Evolutionary conservation across 805 yeast genomes (phyloP).

Genomic region (Kazachstania kunashirensis): DNA sequence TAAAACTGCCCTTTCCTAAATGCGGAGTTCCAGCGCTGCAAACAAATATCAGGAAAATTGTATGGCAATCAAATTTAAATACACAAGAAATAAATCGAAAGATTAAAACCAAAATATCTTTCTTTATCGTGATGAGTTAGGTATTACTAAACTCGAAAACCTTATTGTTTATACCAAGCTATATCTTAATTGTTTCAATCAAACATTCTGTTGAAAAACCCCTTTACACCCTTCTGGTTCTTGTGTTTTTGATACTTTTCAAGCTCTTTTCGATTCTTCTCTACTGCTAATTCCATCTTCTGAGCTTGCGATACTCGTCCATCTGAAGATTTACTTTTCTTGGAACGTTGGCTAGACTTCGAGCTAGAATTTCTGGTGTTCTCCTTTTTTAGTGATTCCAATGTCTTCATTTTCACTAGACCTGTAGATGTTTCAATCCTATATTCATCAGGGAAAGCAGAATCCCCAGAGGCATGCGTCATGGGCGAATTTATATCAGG

Average conservation of each 20-base stretch:
- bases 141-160: no score
- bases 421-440: conserved; percentile 59
- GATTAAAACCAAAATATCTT: no score
- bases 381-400: conserved; percentile 43
- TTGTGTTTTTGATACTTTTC: conserved; percentile 21
- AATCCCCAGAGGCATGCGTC: conserved; percentile 3
- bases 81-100: no score
- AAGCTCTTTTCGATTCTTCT: conserved; percentile 25
- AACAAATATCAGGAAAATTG: no score
- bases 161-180: no score
- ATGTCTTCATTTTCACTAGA: conserved; percentile 48
- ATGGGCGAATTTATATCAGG: conserved; percentile 20
- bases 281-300: conserved; percentile 25
- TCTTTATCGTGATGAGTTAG: no score
- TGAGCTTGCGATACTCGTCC: conserved; percentile 11
- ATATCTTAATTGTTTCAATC: no score
- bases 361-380: conserved; percentile 13
- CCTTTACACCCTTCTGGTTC: conserved; percentile 15
- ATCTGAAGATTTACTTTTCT: no score
- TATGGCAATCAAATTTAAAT: no score
- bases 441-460: conserved; percentile 57
- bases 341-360: neutral
- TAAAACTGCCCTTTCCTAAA: no score
- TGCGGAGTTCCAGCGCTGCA: no score
- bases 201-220: conserved; percentile 20